phyloP scores from a whole-genome alignment of 192 early-diverging fungal species.

The Cladochytrium replicatum region DNA sequence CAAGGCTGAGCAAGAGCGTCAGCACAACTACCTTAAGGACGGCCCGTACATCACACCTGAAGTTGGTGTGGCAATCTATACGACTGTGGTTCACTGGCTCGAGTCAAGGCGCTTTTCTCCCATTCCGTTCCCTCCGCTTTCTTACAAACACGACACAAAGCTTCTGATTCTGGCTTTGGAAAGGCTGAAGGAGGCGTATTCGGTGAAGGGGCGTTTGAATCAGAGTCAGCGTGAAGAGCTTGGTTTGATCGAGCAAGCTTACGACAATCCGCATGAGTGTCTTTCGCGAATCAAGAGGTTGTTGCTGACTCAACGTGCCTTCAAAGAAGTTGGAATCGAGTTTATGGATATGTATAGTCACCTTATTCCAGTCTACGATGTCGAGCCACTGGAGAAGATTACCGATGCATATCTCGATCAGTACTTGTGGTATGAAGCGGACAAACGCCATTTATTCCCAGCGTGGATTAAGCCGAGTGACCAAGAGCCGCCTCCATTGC shows the following conservation, averaged over 20 bases:
- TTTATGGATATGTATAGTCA: conserved; percentile 99
- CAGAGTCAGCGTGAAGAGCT: conserved; percentile 95
- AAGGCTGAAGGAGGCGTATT: conserved; percentile 88
- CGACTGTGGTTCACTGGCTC: conserved; percentile 94
- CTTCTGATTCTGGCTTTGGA: conserved; percentile 92
- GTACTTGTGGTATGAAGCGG: conserved; percentile 98
- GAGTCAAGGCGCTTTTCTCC: conserved; percentile 97
- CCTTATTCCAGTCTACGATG: conserved; percentile 92
- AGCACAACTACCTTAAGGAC: conserved; percentile 98
- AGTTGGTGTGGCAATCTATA: conserved; percentile 97
- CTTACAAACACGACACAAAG: conserved; percentile 99
- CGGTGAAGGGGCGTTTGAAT: conserved; percentile 89
- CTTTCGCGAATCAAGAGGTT: conserved; percentile 88
- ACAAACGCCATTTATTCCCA: conserved; percentile 94
- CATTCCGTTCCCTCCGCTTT: conserved; percentile 97
- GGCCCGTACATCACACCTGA: conserved; percentile 96
- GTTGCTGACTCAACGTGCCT: conserved; percentile 91
- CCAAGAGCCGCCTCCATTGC: conserved; percentile 89
- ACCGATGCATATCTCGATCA: conserved; percentile 98
- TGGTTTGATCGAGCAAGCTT: conserved; percentile 96
- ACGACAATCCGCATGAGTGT: conserved; percentile 71
- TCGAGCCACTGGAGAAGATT: conserved; percentile 99
- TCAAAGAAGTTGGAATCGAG: conserved; percentile 99
- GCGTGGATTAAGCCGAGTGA: conserved; percentile 99
- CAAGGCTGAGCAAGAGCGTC: conserved; percentile 98